These are phyloP conservation scores for Xylaria sp. DNA, from an alignment of 2,329 filamentous ascomycete species.

Conservation along the genomic window DNA sequence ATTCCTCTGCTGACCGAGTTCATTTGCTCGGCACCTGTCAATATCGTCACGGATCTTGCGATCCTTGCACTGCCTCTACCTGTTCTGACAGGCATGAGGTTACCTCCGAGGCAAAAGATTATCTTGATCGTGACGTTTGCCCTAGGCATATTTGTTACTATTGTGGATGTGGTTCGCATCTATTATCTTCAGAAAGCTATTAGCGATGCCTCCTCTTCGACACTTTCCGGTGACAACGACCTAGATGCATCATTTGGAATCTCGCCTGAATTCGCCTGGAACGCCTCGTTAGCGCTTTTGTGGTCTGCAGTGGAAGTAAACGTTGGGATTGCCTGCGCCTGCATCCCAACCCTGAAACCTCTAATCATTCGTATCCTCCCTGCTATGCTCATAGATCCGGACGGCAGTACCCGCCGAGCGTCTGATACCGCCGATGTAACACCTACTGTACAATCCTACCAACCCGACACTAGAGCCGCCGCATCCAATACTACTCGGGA, in stretches of 20 bases:
- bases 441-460: slow-evolving; percentile 41
- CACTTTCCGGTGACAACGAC: slow-evolving; percentile 53
- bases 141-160: slow-evolving; percentile 85
- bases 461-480: slow-evolving; percentile 37
- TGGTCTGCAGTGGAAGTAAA: slow-evolving; percentile 96
- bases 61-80: slow-evolving; percentile 90
- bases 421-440: slow-evolving; percentile 48
- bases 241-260: slow-evolving; percentile 62
- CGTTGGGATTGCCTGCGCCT: slow-evolving; percentile 88
- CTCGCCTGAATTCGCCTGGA: slow-evolving; percentile 71
- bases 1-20: slow-evolving; percentile 71
- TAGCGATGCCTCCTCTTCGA: slow-evolving; percentile 54
- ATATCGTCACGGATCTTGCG: slow-evolving; percentile 90
- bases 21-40: slow-evolving; percentile 84
- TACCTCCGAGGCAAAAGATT: slow-evolving; percentile 87
- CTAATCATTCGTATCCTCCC: slow-evolving; percentile 75
- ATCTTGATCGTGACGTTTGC: slow-evolving; percentile 88
- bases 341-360: slow-evolving; percentile 92
- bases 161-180: slow-evolving; percentile 89
- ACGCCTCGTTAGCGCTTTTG: slow-evolving; percentile 87
- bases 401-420: slow-evolving; percentile 54
- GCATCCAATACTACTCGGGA: slow-evolving; percentile 28
- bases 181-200: slow-evolving; percentile 86
- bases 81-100: slow-evolving; percentile 84
- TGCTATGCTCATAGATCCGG: slow-evolving; percentile 64